Evolutionary conservation across 805 yeast species (phyloP).

Genomic region (Yamadazyma kitorensis): DNA sequence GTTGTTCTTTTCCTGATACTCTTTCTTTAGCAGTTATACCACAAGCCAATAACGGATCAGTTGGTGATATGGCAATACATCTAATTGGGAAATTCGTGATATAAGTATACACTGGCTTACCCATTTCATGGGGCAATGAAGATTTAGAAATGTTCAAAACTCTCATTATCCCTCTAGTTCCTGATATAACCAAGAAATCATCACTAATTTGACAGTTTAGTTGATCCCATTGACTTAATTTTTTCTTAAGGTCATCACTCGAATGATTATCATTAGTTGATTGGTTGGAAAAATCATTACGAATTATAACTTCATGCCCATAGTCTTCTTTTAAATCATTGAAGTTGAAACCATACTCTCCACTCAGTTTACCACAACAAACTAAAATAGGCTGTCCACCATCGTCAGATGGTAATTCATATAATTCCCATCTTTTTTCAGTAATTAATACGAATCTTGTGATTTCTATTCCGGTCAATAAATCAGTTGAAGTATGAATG

Average conservation of each 20-base stretch:
- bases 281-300: slow-evolving; percentile 25
- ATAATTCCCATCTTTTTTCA: slow-evolving; percentile 74
- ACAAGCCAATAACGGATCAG: slow-evolving; percentile 65
- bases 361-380: slow-evolving; percentile 67
- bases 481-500: slow-evolving; percentile 29
- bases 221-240: slow-evolving; percentile 55
- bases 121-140: slow-evolving; percentile 34
- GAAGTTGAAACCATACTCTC: slow-evolving; percentile 59
- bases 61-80: slow-evolving; percentile 68
- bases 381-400: slow-evolving; percentile 46
- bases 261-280: slow-evolving; percentile 12
- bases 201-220: slow-evolving; percentile 59
- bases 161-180: slow-evolving; percentile 67
- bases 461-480: slow-evolving; percentile 51
- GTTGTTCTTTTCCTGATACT: slow-evolving; percentile 66
- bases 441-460: slow-evolving; percentile 63
- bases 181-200: slow-evolving; percentile 61
- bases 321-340: slow-evolving; percentile 32
- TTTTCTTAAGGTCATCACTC: slow-evolving; percentile 26
- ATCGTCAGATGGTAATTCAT: slow-evolving; percentile 35
- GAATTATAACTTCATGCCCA: slow-evolving; percentile 23
- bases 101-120: slow-evolving; percentile 66
- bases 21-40: slow-evolving; percentile 82
- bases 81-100: slow-evolving; percentile 72
- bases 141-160: slow-evolving; percentile 50